These are phyloP conservation scores for Bruguiera hainesii DNA, from an alignment of 441 rosid species.

Conservation along the genomic window DNA sequence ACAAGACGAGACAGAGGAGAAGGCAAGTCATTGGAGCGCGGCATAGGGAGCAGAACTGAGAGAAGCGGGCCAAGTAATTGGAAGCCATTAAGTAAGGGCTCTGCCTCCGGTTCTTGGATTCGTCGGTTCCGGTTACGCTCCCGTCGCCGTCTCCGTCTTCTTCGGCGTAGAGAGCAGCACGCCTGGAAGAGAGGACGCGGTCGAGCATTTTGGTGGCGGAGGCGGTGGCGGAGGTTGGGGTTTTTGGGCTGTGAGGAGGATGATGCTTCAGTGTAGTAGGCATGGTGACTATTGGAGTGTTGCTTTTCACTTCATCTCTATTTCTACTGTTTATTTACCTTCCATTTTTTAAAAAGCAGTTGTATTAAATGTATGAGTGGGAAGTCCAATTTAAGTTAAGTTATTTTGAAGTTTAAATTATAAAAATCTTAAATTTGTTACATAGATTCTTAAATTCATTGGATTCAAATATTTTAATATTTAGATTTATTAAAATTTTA, in stretches of 20 bases:
- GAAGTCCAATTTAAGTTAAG: no score
- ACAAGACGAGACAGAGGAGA: conserved; percentile 44
- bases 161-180: conserved; percentile 42
- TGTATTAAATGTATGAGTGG: no score
- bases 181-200: conserved; percentile 65
- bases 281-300: conserved; percentile 2
- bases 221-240: conserved; percentile 6
- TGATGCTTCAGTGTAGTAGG: conserved; percentile 11
- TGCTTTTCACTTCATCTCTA: no score
- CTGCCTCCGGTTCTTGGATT: conserved; percentile 74
- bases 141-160: conserved; percentile 1
- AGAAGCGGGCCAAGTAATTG: conserved; percentile 61
- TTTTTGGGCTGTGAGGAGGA: conserved; percentile 16
- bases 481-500: no score
- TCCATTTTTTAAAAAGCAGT: no score
- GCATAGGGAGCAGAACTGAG: conserved; percentile 41
- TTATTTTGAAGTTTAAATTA: no score
- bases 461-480: no score
- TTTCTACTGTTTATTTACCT: no score
- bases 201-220: conserved; percentile 48
- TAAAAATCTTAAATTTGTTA: no score
- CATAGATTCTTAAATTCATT: no score
- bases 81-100: conserved; percentile 52
- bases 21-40: conserved; percentile 34
- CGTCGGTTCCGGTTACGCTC: conserved; percentile 42